phyloP scores from a whole-genome alignment of 1,139 yeast species.

The Blastobotrys capitulatus region DNA sequence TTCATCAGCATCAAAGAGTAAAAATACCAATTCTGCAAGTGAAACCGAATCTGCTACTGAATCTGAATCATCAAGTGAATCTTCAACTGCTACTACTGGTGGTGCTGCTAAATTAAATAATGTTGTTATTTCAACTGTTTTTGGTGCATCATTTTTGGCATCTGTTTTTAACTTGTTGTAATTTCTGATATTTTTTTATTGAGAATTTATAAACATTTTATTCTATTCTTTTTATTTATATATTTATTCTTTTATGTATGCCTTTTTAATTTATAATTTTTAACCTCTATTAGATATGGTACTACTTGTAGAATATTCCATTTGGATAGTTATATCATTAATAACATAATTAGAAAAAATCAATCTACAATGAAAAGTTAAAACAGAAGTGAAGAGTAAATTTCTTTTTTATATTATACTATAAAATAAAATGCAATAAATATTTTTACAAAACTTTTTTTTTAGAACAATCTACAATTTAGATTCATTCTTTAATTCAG shows the following conservation, averaged over 20 bases:
- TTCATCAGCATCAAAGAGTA: neutral
- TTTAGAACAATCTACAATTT: constrained; percentile 27
- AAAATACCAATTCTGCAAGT: neutral
- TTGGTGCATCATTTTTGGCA: constrained; percentile 7
- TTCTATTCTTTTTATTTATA: neutral
- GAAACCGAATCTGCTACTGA: constrained; percentile 3
- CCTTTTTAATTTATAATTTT: neutral
- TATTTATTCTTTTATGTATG: neutral
- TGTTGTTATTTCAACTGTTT: neutral
- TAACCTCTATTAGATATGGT: too few species aligned
- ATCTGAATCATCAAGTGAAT: neutral
- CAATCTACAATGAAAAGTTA: too few species aligned
- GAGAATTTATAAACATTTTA: neutral
- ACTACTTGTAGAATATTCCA: too few species aligned
- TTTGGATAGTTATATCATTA: too few species aligned
- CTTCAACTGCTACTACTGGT: constrained; percentile 1
- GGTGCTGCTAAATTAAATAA: constrained; percentile 1
- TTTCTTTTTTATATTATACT: neutral
- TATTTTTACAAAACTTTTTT: neutral
- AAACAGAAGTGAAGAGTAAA: too few species aligned
- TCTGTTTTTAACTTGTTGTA: constrained; percentile 1
- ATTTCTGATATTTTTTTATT: neutral
- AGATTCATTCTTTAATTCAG: constrained; percentile 31
- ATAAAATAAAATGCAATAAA: neutral
- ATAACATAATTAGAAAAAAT: too few species aligned